phyloP scores from a whole-genome alignment of 768 basidiomycete genomes.

The Hirschioporus abietinus region DNA sequence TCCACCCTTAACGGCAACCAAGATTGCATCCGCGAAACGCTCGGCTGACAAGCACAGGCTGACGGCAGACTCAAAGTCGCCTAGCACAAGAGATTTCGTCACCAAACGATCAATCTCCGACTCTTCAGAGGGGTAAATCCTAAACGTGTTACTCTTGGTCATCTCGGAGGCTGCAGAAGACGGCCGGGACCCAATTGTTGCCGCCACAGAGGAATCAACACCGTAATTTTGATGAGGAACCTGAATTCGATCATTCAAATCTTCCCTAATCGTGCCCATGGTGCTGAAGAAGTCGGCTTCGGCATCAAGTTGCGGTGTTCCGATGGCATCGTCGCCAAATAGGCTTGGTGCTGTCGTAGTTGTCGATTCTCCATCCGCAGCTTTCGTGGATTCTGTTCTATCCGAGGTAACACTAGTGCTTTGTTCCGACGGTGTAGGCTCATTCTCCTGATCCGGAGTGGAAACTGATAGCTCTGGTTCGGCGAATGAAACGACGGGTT shows the following conservation, averaged over 20 bases:
- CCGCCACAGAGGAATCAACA: slow-evolving; percentile 87
- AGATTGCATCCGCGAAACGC: slow-evolving; percentile 90
- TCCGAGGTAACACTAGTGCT: slow-evolving; percentile 63
- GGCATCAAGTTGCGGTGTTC: slow-evolving; percentile 55
- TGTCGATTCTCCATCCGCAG: slow-evolving; percentile 62
- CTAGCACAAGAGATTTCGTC: slow-evolving; percentile 89
- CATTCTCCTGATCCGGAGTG: slow-evolving; percentile 30
- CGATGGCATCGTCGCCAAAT: slow-evolving; percentile 71
- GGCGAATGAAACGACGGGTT: slow-evolving; percentile 79
- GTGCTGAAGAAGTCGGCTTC: slow-evolving; percentile 88
- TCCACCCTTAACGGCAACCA: slow-evolving; percentile 89
- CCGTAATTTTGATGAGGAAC: slow-evolving; percentile 79
- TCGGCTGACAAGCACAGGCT: slow-evolving; percentile 84
- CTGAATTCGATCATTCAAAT: slow-evolving; percentile 35
- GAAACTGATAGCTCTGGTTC: slow-evolving; percentile 56
- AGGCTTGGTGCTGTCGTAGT: slow-evolving; percentile 84
- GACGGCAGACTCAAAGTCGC: slow-evolving; percentile 93
- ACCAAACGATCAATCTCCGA: slow-evolving; percentile 83
- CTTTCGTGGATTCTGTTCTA: slow-evolving; percentile 46
- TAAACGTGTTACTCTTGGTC: slow-evolving; percentile 78
- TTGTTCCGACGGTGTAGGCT: slow-evolving; percentile 71
- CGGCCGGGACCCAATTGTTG: slow-evolving; percentile 88
- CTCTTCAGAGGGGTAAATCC: slow-evolving; percentile 84
- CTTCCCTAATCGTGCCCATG: slow-evolving; percentile 48
- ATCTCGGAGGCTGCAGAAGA: slow-evolving; percentile 74